Conservation (phyloP, 331 rosid species). For the Quercus tomentella region DNA sequence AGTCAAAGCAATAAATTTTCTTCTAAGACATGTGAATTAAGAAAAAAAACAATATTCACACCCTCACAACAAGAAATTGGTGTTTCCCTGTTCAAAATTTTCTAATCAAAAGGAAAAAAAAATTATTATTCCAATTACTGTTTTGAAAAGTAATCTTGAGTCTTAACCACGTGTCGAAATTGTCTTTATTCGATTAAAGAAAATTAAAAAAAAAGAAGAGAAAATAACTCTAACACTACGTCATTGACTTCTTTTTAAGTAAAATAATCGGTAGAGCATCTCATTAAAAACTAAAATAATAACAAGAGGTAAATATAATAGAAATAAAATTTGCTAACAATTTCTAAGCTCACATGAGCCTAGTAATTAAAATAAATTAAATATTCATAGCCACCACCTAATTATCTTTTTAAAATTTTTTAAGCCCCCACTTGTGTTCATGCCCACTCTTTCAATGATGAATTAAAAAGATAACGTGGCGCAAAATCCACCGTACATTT, state of each 20-base stretch:
- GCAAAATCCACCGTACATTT: background rate
- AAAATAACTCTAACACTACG: too few species aligned
- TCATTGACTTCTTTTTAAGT: background rate
- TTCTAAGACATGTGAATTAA: too few species aligned
- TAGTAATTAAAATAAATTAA: too few species aligned
- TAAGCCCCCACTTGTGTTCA: too few species aligned
- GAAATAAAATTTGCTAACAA: background rate
- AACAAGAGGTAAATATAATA: background rate
- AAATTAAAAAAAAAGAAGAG: background rate
- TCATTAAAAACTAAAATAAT: background rate
- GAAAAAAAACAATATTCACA: too few species aligned
- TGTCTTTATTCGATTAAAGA: background rate
- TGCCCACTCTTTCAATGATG: background rate
- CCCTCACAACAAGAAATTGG: too few species aligned
- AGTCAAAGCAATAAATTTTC: too few species aligned
- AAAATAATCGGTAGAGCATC: background rate
- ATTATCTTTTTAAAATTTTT: too few species aligned
- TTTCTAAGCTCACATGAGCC: background rate
- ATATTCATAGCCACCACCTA: too few species aligned
- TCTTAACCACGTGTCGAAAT: background rate
- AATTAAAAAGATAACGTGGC: background rate
- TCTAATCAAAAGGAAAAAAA: too few species aligned
- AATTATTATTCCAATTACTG: too few species aligned
- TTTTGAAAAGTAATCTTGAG: background rate
- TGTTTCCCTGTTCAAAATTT: too few species aligned